Evolutionary conservation across 345 rosid genomes (phyloP), one percentile per base, ranked within the genome.

Genomic region (Euclidium syriacum): DNA sequence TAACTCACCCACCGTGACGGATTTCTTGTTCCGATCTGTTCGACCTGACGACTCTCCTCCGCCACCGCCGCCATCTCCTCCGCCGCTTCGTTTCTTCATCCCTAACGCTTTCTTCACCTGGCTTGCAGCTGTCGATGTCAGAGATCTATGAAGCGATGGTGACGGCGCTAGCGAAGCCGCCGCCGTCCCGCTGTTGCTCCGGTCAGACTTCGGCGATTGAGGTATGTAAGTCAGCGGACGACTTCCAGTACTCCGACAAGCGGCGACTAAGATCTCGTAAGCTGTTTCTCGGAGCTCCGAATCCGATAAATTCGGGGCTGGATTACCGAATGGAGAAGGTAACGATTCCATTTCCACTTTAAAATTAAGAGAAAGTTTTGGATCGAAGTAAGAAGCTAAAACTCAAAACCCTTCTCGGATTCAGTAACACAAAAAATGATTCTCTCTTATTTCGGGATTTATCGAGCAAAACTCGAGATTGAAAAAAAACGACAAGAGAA

Each of bases 61-160:
- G 9, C 41, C 68, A 30, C 52, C 68, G 39, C 58, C 71, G 26
- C 65, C 71, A 70, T 46, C 69, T 14, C 75, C 65, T 1, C 49
- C 73, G 20, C 34, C 50, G 63, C 11, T 58, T 58, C 55, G 59
- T 53, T 83, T 75, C 77, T 86, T 94, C 83, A 94, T 56, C 49
- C 99, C 97, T 17, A 94, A 73, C 23, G 96, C 95, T 72, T 90
- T 90, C 83, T 90, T 94, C 68, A 94, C 91, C 68, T 80, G 84
- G 62, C 97, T 87, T 5, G 97, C 95, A 33, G 97, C 97, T 17
- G 88, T 74, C 6, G 85, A 85, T 2, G 96, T 85, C 58, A 87
- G 77, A 2, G 97, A 90, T 68, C 92, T 74, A 67, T 94, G 96
- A 73, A 90, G 79, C 26, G 85, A 81, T 29, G 80, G 78, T 9